Percentiles rank a stretch among this genome's conserved stretches.
Conservation (phyloP, 2,329 filamentous ascomycete genomes). For the Talaromyces sp. region DNA sequence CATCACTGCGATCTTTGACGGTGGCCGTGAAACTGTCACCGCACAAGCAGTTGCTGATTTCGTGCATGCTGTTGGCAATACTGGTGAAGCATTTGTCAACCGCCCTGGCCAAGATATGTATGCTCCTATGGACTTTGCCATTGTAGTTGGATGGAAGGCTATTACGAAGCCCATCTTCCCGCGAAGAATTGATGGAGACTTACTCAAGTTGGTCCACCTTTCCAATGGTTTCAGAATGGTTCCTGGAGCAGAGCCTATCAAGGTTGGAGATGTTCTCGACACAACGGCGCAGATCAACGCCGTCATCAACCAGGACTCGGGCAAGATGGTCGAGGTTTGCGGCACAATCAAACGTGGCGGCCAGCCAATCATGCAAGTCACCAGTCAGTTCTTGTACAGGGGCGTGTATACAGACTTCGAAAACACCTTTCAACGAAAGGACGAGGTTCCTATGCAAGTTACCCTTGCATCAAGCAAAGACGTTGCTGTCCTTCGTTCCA, state of each 20-base stretch:
- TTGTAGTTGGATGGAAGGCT: constrained; percentile 97
- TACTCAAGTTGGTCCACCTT: constrained; percentile 91
- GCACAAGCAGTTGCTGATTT: constrained; percentile 96
- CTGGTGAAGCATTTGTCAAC: constrained; percentile 93
- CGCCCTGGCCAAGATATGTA: constrained; percentile 89
- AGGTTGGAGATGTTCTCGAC: constrained; percentile 88
- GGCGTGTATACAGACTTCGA: constrained; percentile 88
- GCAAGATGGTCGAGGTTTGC: constrained; percentile 99
- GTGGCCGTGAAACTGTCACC: constrained; percentile 80
- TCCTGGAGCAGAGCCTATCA: constrained; percentile 85
- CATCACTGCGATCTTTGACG: constrained; percentile 83
- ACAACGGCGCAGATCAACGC: constrained; percentile 96
- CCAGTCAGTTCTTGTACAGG: constrained; percentile 95
- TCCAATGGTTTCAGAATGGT: constrained; percentile 99
- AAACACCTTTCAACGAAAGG: constrained; percentile 98
- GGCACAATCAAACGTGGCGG: constrained; percentile 86
- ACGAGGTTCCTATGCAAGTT: constrained; percentile 90
- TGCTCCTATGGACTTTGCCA: constrained; percentile 98
- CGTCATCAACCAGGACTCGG: constrained; percentile 95
- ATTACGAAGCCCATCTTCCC: constrained; percentile 99
- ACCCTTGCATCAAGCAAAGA: constrained; percentile 84
- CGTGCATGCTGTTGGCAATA: constrained; percentile 97
- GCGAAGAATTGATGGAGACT: constrained; percentile 87
- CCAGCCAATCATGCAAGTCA: constrained; percentile 92
- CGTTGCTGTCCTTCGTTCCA: constrained; percentile 86